Evolutionary conservation across 2,329 filamentous ascomycete genomes (phyloP).

Genomic region (Fusarium udum): DNA sequence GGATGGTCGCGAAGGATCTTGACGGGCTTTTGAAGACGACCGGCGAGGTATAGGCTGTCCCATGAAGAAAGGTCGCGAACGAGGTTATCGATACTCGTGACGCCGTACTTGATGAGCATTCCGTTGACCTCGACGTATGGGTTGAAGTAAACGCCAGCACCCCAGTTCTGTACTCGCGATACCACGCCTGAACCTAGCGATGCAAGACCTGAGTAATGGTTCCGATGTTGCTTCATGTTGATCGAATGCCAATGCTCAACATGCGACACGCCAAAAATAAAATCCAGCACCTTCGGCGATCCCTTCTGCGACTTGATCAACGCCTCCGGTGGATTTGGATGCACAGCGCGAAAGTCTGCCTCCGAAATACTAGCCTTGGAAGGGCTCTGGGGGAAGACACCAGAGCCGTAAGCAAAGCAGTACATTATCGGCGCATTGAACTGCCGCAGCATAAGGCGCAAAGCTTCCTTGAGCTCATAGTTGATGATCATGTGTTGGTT

Average conservation of each 20-base stretch:
- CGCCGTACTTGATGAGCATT: conserved; percentile 96
- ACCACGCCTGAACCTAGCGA: conserved; percentile 86
- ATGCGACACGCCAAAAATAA: conserved; percentile 95
- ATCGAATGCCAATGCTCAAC: conserved; percentile 97
- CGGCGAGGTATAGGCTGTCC: conserved; percentile 96
- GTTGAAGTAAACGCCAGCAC: conserved; percentile 97
- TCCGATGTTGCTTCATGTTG: conserved; percentile 86
- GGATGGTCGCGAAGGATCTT: conserved; percentile 97
- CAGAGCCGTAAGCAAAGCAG: conserved; percentile 96
- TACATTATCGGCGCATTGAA: conserved; percentile 95
- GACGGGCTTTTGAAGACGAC: conserved; percentile 94
- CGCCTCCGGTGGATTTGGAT: conserved; percentile 82
- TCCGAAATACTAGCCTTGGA: conserved; percentile 64
- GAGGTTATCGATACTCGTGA: conserved; percentile 92
- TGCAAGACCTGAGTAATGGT: conserved; percentile 91
- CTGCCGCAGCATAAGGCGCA: conserved; percentile 88
- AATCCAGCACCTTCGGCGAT: conserved; percentile 96
- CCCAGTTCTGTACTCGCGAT: conserved; percentile 87
- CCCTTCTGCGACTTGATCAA: conserved; percentile 87
- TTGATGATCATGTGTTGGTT: conserved; percentile 98
- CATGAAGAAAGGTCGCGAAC: conserved; percentile 87
- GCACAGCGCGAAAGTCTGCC: conserved; percentile 70
- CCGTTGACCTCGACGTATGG: conserved; percentile 95
- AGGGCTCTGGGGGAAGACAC: conserved; percentile 85
- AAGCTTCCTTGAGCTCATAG: conserved; percentile 89